Evolutionary conservation across 306 rosid species (phyloP).

Genomic region (Ceratonia siliqua): DNA sequence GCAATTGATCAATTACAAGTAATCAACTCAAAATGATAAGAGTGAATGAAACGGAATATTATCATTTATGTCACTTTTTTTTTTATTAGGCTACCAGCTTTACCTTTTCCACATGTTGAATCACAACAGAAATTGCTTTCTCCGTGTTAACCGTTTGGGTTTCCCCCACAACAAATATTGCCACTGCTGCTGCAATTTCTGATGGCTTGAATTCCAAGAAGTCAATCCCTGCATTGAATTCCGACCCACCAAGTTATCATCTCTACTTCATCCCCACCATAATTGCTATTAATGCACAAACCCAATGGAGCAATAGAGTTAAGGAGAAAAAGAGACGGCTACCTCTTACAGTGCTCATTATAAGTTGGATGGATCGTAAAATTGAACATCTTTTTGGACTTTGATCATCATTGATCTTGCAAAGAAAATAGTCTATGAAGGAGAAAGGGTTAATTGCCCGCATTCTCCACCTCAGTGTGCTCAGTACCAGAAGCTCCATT

Average conservation of each 20-base stretch:
- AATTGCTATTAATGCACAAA: constrained; percentile 22
- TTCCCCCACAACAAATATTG: constrained; percentile 63
- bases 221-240: constrained; percentile 82
- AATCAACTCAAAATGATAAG: constrained; percentile 34
- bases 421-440: constrained; percentile 74
- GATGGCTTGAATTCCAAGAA: constrained; percentile 95
- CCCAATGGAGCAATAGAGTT: constrained; percentile 12
- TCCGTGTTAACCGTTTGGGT: constrained; percentile 57
- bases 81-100: constrained; percentile 41
- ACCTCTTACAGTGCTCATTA: constrained; percentile 65
- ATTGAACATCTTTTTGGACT: constrained; percentile 47
- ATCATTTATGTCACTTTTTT: constrained; percentile 22
- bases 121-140: constrained; percentile 58
- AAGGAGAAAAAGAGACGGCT: neutral
- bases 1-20: constrained; percentile 7
- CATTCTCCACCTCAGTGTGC: constrained; percentile 94
- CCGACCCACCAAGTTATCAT: constrained; percentile 48
- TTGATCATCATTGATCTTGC: constrained; percentile 60
- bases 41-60: constrained; percentile 8
- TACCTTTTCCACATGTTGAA: constrained; percentile 73
- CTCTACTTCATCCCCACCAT: constrained; percentile 12
- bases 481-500: constrained; percentile 92
- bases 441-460: constrained; percentile 86
- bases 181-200: constrained; percentile 91
- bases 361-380: constrained; percentile 55